Evolutionary conservation across 1,284 basidiomycete species (phyloP), one percentile per base, ranked within the genome.

Genomic region (Dichomitus squalens): DNA sequence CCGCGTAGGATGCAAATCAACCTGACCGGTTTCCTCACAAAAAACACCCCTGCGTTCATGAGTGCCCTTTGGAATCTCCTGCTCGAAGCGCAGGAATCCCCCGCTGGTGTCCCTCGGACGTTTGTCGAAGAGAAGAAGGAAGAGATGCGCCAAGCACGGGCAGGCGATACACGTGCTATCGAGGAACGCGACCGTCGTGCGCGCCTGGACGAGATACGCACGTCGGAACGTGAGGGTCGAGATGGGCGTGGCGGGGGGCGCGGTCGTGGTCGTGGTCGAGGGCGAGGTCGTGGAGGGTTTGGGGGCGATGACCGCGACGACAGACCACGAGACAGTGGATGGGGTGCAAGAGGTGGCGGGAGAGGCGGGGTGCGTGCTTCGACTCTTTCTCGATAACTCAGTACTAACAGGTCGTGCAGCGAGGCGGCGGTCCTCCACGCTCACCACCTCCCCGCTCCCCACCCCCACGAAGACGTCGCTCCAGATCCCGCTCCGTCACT

Each of bases 61-160:
- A 74, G 79, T 18, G 82, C 88, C 8, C 81, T 99, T 1, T 99
- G 97, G 97, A 86, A 82, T 29, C 80, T 98, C 7, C 79, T 99
- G 7, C 75, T 99, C 5, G 93, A 94, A 62, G 96, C 96, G 3
- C 96, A 98, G 73, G 80, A 83, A 39, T 93, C 93, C 29, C 84
- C 92, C 1, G 91, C 92, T 7, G 95, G 95, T 60, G 93, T 99
- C 0, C 96, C 96, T 2, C 84, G 86, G n/a, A 89, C 90, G 23
- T 95, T 98, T 70, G 88, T 99, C 21, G 95, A 98, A 68, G 89
- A 93, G 70, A 98, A 98, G 77, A 99, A 99, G 76, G 86, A 87
- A 68, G 96, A 99, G 74, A 86, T 98, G 81, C 82, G 92, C 29
- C 80, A 80, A 57, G 84, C 86, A n/a, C 80, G 85, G 47, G 87